Base-by-base conservation (phyloP, 2,329 filamentous ascomycete species). In the Lecanosticta acicola region DNA sequence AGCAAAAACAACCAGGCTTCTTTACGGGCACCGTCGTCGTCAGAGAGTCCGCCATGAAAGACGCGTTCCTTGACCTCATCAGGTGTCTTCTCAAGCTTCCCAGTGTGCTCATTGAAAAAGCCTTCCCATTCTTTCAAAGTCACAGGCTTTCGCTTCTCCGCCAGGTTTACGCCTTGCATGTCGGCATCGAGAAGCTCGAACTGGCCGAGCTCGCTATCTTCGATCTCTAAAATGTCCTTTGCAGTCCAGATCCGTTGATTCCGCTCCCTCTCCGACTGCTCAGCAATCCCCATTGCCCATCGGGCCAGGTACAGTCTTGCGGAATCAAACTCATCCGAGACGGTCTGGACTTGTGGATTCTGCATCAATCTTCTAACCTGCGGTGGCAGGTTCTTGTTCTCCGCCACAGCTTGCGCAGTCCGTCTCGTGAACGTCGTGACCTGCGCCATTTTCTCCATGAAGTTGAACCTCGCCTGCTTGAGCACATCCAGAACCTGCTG, bases 271-370 rank as follows among this genome's bases (percentile, higher is more conserved):
- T 98, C 93, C 59, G 90, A 91, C 70, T 98, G 93, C 66, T 98
- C 94, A 0, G 93, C 90, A 54, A 98, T 95, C 5, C 89, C 89
- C 93, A 98, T 97, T 2, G 93, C 93, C 93, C 93, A 98, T 53
- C 93, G 78, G 17, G 93, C 93, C 32, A 98, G 76, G 63, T 98
- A 98, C 49, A 98, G 77, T 54, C 93, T 80, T 3, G 94, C 93
- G 59, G 89, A 95, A 71, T 98, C 94, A 59, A 96, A 98, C 63
- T 98, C 94, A 49, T 97, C 90, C 63, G 96, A 90, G 17, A 98
- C 67, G 0, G 87, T 96, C 70, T 96, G 90, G 0, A 98, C 89
- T 61, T 98, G 90, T 0, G 90, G 90, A 55, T 94, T 96, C 62
- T 81, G 83, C 66, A 98, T 80, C 57, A 98, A 67, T 41, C 87